A percentile compares a stretch with the other conserved stretches of the same genome.
Conservation (phyloP, 495 filamentous ascomycete species). For the Daldinia vernicosa region DNA sequence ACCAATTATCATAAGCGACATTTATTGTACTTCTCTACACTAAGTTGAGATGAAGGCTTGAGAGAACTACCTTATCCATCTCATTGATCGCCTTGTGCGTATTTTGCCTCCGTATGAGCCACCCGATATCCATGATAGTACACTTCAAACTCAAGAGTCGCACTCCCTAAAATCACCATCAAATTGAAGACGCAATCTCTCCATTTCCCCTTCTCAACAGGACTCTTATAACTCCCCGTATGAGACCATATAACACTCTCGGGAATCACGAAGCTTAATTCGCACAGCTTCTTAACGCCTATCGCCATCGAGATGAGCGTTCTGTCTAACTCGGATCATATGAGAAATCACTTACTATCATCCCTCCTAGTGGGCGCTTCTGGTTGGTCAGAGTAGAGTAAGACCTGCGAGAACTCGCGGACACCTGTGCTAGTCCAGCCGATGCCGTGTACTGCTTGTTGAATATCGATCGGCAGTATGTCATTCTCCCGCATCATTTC, state of each 20-base stretch:
- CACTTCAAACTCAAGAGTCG: conserved; percentile 3
- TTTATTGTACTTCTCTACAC: too few relatives aligned
- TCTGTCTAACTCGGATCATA: not conserved
- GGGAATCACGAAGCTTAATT: conserved; percentile 1
- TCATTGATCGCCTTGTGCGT: not conserved
- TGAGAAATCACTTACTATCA: not conserved
- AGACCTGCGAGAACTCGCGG: conserved; percentile 4
- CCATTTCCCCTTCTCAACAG: not conserved
- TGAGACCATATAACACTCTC: conserved; percentile 5
- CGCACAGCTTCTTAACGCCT: not conserved
- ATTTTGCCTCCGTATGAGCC: conserved; percentile 1
- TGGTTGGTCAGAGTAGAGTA: conserved; percentile 1
- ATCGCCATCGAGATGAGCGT: not conserved
- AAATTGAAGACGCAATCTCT: not conserved
- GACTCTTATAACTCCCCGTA: conserved; percentile 1
- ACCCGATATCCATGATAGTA: conserved; percentile 4
- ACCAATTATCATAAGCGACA: too few relatives aligned
- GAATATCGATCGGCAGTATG: not conserved
- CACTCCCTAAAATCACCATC: not conserved
- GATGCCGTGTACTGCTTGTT: conserved; percentile 3
- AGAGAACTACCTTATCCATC: not conserved
- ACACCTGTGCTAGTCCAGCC: not conserved
- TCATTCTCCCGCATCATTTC: conserved; percentile 5
- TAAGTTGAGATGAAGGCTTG: too few relatives aligned
- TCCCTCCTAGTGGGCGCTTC: not conserved